Conservation (phyloP, 2,329 filamentous ascomycete species). For the Tolypocladium endophyticum region DNA sequence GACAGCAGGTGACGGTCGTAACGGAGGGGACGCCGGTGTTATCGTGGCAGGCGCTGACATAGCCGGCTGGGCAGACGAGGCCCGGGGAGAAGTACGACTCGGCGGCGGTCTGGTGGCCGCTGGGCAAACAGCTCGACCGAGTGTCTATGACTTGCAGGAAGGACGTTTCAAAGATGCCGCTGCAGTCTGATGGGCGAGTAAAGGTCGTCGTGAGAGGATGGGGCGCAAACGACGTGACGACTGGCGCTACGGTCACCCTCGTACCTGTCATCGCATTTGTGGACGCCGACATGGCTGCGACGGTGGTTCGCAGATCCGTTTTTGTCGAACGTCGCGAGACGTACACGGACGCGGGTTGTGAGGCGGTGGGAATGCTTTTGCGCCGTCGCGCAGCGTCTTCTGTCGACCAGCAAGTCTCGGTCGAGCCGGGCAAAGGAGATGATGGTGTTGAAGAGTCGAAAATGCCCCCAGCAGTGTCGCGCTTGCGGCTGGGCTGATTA, state of each 20-base stretch:
- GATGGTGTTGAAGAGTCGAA: not conserved
- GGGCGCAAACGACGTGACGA: conserved; percentile 10
- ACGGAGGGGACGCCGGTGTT: conserved; percentile 12
- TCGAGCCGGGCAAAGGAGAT: not conserved
- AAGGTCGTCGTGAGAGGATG: conserved; percentile 17
- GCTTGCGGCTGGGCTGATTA: not conserved
- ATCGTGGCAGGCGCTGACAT: conserved; percentile 18
- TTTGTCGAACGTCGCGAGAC: not conserved
- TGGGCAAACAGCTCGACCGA: conserved; percentile 16
- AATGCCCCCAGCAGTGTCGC: not conserved
- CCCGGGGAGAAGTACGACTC: conserved; percentile 20
- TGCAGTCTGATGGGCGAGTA: conserved; percentile 10
- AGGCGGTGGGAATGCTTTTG: not conserved
- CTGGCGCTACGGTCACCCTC: not conserved
- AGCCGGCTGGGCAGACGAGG: conserved; percentile 19
- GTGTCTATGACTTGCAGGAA: conserved; percentile 20
- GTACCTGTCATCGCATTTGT: not conserved
- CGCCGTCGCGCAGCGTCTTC: not conserved
- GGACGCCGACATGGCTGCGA: not conserved
- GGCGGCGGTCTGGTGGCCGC: conserved; percentile 13
- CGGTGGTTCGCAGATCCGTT: not conserved
- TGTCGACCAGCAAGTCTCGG: not conserved
- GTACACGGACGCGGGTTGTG: not conserved
- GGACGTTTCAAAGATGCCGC: conserved; percentile 9
- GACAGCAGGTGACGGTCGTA: conserved; percentile 26